phyloP scores from a whole-genome alignment of 495 filamentous ascomycete genomes.

The Lepidopterella palustris region DNA sequence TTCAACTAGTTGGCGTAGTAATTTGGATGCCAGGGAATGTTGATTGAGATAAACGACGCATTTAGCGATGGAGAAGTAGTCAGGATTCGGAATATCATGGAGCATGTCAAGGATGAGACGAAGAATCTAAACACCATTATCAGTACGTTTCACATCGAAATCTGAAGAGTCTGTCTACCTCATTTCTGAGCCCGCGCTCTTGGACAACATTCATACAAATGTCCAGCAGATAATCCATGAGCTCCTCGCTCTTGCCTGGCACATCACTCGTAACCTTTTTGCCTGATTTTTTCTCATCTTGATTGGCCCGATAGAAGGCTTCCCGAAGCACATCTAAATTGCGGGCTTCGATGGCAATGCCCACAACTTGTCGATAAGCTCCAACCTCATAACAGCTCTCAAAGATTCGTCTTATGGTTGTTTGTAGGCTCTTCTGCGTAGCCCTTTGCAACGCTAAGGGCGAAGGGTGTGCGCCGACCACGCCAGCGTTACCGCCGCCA shows the following conservation, averaged over 20 bases:
- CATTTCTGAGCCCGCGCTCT: slow-evolving; percentile 77
- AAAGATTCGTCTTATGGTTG: slow-evolving; percentile 80
- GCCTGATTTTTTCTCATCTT: slow-evolving; percentile 69
- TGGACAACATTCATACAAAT: slow-evolving; percentile 98
- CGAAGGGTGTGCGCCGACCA: slow-evolving; percentile 48
- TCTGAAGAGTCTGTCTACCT: slow-evolving; percentile 49
- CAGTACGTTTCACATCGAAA: background rate
- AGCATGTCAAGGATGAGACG: slow-evolving; percentile 81
- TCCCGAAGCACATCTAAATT: slow-evolving; percentile 83
- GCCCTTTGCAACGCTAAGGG: slow-evolving; percentile 49
- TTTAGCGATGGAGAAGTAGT: slow-evolving; percentile 97
- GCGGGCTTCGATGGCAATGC: slow-evolving; percentile 93
- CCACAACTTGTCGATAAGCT: slow-evolving; percentile 94
- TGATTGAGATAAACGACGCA: slow-evolving; percentile 96
- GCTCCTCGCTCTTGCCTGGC: slow-evolving; percentile 60
- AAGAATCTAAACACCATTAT: slow-evolving; percentile 57
- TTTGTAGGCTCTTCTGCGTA: slow-evolving; percentile 66
- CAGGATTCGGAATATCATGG: slow-evolving; percentile 79
- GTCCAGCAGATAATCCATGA: slow-evolving; percentile 92
- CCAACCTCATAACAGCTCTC: slow-evolving; percentile 81
- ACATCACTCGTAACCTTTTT: slow-evolving; percentile 31
- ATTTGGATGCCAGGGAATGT: slow-evolving; percentile 81
- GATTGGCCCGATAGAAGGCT: slow-evolving; percentile 73
- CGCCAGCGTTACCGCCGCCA: slow-evolving; percentile 47
- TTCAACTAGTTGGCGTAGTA: slow-evolving; percentile 74